Evolutionary conservation across 2,329 filamentous ascomycete species (phyloP).

Genomic region (Biscogniauxia marginata): DNA sequence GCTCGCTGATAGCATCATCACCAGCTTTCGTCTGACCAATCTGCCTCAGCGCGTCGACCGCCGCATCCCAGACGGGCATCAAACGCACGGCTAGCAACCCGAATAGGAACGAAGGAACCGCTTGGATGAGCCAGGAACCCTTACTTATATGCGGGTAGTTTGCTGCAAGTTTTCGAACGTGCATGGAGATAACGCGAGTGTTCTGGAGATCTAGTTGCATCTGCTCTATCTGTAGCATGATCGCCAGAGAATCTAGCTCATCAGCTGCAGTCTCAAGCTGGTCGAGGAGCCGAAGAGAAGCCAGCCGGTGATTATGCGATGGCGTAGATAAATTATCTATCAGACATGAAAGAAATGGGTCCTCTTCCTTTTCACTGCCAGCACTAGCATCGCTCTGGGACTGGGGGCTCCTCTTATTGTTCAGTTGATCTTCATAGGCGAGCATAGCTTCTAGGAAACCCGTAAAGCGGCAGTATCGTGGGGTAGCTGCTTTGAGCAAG

Average conservation of each 20-base stretch:
- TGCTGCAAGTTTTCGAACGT: conserved; percentile 73
- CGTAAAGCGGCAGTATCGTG: conserved; percentile 62
- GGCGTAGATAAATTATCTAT: conserved; percentile 72
- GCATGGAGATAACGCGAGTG: conserved; percentile 76
- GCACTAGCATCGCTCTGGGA: conserved; percentile 35
- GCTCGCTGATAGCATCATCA: conserved; percentile 68
- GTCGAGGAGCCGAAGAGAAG: conserved; percentile 70
- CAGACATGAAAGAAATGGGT: conserved; percentile 62
- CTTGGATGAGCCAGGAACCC: conserved; percentile 64
- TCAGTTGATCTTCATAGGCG: conserved; percentile 47
- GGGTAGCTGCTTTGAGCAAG: conserved; percentile 63
- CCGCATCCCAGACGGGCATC: conserved; percentile 84
- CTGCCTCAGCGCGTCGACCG: conserved; percentile 70
- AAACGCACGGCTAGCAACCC: conserved; percentile 85
- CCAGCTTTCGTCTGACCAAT: conserved; percentile 69
- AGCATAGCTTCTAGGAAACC: conserved; percentile 66
- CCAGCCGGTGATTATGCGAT: conserved; percentile 71
- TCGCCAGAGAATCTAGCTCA: conserved; percentile 51
- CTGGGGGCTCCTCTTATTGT: conserved; percentile 26
- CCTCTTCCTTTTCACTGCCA: conserved; percentile 54
- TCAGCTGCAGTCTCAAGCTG: conserved; percentile 53
- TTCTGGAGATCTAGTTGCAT: conserved; percentile 75
- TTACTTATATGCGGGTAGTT: conserved; percentile 59
- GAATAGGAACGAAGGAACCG: conserved; percentile 81
- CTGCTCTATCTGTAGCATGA: conserved; percentile 78